phyloP scores from a whole-genome alignment of 768 basidiomycete genomes.

The Phaffia australis region DNA sequence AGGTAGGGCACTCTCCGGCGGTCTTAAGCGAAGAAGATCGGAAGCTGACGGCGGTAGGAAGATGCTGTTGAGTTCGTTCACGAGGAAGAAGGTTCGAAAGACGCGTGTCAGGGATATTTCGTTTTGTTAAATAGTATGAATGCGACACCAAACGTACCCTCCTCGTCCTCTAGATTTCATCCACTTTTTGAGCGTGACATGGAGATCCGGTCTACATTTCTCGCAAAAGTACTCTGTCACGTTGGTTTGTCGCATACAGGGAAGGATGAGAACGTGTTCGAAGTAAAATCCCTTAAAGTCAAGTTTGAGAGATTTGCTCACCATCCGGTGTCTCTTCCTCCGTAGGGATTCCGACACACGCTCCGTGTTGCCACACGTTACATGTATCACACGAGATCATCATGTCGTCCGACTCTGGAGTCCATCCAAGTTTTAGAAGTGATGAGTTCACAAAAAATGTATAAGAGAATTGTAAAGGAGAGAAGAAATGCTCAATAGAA shows the following conservation, averaged over 20 bases:
- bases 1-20: slow-evolving; percentile 11
- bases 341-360: slow-evolving; percentile 74
- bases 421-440: not conserved
- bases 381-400: slow-evolving; percentile 97
- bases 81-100: not conserved
- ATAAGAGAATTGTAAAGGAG: not conserved
- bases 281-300: not conserved
- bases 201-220: slow-evolving; percentile 75
- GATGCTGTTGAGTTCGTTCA: slow-evolving; percentile 23
- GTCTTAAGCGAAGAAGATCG: slow-evolving; percentile 18
- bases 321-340: slow-evolving; percentile 43
- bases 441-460: not conserved
- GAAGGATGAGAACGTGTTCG: not conserved
- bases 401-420: slow-evolving; percentile 64
- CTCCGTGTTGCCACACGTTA: slow-evolving; percentile 95
- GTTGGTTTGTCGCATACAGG: not conserved
- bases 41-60: slow-evolving; percentile 45
- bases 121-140: not conserved
- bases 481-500: not conserved
- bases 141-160: slow-evolving; percentile 47
- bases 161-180: slow-evolving; percentile 40
- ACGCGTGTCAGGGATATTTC: not conserved
- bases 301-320: slow-evolving; percentile 26
- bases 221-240: slow-evolving; percentile 84
- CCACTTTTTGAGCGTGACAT: slow-evolving; percentile 51